Percentiles rank a stretch among this genome's conserved stretches.
Conservation (phyloP, 2,329 filamentous ascomycete genomes). For the Diaporthe ampelina region DNA sequence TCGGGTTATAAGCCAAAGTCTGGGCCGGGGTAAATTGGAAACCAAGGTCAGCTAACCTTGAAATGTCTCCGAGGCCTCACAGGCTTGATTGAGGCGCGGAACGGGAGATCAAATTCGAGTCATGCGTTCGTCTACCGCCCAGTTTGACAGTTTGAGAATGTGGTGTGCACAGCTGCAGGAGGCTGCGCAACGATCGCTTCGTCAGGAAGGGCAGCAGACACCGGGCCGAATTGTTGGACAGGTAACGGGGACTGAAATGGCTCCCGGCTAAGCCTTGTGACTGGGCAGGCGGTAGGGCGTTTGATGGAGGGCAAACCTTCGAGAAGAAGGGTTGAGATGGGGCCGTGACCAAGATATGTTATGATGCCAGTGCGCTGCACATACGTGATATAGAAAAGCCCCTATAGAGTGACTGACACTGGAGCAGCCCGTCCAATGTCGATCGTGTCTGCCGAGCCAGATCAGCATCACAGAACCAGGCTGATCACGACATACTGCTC, state of each 20-base stretch:
- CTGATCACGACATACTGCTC: not conserved
- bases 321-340: not conserved
- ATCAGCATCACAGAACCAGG: constrained; percentile 32
- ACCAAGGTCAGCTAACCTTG: constrained; percentile 28
- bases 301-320: not conserved
- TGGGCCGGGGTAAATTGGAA: constrained; percentile 24
- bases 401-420: not conserved
- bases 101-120: constrained; percentile 27
- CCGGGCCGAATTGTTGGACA: not conserved
- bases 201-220: not conserved
- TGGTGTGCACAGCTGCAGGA: not conserved
- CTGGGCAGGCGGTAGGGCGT: not conserved
- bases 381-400: constrained; percentile 15
- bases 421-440: constrained; percentile 11
- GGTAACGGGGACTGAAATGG: not conserved
- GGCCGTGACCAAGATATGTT: constrained; percentile 9
- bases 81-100: constrained; percentile 17
- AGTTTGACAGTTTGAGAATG: not conserved
- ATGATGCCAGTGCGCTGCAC: not conserved
- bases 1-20: constrained; percentile 17
- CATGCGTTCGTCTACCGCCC: not conserved
- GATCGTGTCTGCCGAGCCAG: constrained; percentile 29
- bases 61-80: constrained; percentile 16
- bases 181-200: not conserved
- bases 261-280: not conserved